Evolutionary conservation across 305 asterid species (phyloP), one percentile per base, ranked within the genome.

Genomic region (Petunia hybrid): DNA sequence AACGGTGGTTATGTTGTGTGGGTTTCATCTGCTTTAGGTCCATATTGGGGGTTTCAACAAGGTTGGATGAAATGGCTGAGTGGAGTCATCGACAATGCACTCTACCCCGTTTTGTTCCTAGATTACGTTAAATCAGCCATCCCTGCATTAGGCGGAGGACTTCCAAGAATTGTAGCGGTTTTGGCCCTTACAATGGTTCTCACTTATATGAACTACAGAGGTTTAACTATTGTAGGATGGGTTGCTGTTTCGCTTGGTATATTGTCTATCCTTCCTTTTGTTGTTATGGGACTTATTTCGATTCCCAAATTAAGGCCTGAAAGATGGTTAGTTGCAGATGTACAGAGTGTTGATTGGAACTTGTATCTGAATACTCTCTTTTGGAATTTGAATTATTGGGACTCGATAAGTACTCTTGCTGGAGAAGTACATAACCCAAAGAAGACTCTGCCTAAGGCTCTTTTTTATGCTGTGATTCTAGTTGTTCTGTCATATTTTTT

Each of bases 11-110:
- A 92, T 78, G 98, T 94, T 1, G 95, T 94, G 75, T 94, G 98
- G 98, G 98, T 94, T 64, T 88, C 98, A 1, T 86, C 97, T 3
- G 98, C 98, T 82, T 80, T 92, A 70, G 98, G 98, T 0, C 94
- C 97, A 0, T 94, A 86, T 41, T 94, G 95, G 96, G 98, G 97
- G 0, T 94, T 94, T 83, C 98, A 94, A 73, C 94, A 83, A 76
- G 98, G 98, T 36, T 92, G 95, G 93, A 81, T 94, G 97, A 94
- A 92, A 76, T 94, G 97, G 98, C 89, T 92, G 1, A 89, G 97
- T 83, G 98, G 97, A 57, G 98, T 94, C 22, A 89, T 91, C 5
- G 97, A 89, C 78, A 94, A 94, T 51, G 98, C 95, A n/a, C 88
- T 94, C 62, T 94, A 94, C 82, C 98, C 98, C 1, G 88, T 92